Percentiles rank a stretch among this genome's conserved stretches.
phyloP scores from a whole-genome alignment of 192 early-diverging fungal species.

The Podila horticola region DNA sequence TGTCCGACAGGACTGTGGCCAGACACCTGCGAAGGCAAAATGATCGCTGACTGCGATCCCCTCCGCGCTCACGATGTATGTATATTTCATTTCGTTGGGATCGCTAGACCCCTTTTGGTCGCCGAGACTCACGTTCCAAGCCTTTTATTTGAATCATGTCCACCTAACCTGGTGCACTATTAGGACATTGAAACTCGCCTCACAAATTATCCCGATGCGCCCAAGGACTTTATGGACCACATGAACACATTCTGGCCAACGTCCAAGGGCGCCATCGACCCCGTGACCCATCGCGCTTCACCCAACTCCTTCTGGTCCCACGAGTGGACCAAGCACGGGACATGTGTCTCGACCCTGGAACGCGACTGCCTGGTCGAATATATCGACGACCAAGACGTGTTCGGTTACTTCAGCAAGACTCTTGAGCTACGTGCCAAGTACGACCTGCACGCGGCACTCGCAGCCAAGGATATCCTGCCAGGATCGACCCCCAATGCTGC shows the following conservation, averaged over 20 bases:
- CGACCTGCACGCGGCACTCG: slow-evolving; percentile 63
- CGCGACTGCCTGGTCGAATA: slow-evolving; percentile 67
- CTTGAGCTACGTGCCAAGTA: slow-evolving; percentile 65
- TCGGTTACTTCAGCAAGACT: slow-evolving; percentile 66
- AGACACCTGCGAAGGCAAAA: slow-evolving; percentile 62
- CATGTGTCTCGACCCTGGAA: slow-evolving; percentile 73
- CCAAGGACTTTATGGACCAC: slow-evolving; percentile 42
- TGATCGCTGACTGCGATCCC: slow-evolving; percentile 65
- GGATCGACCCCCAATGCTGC: slow-evolving; percentile 53
- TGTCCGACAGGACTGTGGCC: slow-evolving; percentile 66
- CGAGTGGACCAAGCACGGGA: slow-evolving; percentile 87
- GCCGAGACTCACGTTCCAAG: no score
- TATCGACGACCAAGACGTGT: slow-evolving; percentile 61
- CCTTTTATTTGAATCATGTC: no score
- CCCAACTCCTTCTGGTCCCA: slow-evolving; percentile 71
- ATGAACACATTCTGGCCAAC: slow-evolving; percentile 77
- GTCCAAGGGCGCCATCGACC: slow-evolving; percentile 79
- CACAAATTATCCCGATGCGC: slow-evolving; percentile 38
- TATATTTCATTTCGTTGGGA: neutral
- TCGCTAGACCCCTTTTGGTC: neutral
- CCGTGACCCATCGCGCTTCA: neutral
- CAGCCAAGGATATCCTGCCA: slow-evolving; percentile 57
- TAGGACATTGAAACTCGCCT: slow-evolving; percentile 63
- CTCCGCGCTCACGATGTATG: slow-evolving; percentile 60
- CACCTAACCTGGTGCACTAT: no score